phyloP scores from a whole-genome alignment of 495 filamentous ascomycete genomes.

The Hypoxylon intermedium region DNA sequence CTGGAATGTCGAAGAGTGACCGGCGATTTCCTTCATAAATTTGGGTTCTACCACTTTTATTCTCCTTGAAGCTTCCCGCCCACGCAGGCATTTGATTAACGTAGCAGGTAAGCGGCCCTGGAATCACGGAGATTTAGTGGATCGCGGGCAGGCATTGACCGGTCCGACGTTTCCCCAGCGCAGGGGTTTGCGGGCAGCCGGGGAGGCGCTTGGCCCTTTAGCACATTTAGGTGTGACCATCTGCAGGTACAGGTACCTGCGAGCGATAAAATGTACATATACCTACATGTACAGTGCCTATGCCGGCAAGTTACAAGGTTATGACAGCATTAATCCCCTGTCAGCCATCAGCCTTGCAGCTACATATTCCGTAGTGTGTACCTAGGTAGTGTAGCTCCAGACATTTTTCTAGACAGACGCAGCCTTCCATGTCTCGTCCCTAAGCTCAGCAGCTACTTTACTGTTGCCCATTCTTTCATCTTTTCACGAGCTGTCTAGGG shows the following conservation, averaged over 20 bases:
- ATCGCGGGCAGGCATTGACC: constrained; percentile 7
- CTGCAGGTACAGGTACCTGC: not conserved
- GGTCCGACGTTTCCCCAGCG: constrained; percentile 44
- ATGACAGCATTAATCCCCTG: constrained; percentile 14
- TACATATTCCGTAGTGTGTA: too few relatives aligned
- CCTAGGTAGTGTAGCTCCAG: constrained; percentile 2
- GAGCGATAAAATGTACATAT: constrained; percentile 3
- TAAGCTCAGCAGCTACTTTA: not conserved
- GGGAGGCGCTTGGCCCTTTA: too few relatives aligned
- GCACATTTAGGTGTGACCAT: not conserved
- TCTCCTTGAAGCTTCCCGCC: constrained; percentile 39
- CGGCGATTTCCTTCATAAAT: constrained; percentile 13
- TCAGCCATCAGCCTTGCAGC: constrained; percentile 32
- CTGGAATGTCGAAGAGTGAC: not conserved
- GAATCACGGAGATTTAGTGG: constrained; percentile 26
- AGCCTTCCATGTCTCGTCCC: too few relatives aligned
- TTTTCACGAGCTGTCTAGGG: not conserved
- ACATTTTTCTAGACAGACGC: constrained; percentile 6
- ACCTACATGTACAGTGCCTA: constrained; percentile 2
- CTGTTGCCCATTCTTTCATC: not conserved
- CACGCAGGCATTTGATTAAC: constrained; percentile 20
- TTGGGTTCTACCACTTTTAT: constrained; percentile 23
- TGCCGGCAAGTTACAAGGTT: not conserved
- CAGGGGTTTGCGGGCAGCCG: constrained; percentile 15
- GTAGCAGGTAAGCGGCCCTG: constrained; percentile 1